Base-by-base conservation (phyloP, 2,329 filamentous ascomycete genomes). In the Phoma sp. region DNA sequence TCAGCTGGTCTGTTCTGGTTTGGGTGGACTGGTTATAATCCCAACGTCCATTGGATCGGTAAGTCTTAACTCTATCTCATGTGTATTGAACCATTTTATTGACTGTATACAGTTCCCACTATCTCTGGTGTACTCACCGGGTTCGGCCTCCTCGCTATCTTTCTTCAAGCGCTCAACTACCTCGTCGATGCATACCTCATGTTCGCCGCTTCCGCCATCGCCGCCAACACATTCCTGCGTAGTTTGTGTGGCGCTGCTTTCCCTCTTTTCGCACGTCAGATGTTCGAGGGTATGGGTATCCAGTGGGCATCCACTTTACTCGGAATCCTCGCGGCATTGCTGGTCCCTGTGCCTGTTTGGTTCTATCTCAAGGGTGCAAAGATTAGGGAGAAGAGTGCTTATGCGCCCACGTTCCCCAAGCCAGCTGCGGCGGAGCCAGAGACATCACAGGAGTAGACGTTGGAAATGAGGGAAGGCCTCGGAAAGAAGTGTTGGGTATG, bases 161-260 rank as follows among this genome's bases (percentile, higher is more conserved):
- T 86, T 71, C 74, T 87, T 15, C 82, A 84, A 60, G 73, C 80
- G 28, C 76, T 86, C 61, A 86, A 86, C 64, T 86, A 86, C 60
- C 72, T 86, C n/a, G 82, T 86, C 38, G 83, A 86, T 57, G 80
- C 82, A 0, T 86, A 85, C 65, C 75, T 85, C 32, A 84, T 84
- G 74, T 80, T 78, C 59, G 81, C 82, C 18, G 81, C 81, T 17
- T 82, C 80, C 1, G 82, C 81, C 14, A 82, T 84, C 39, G 82
- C 82, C 17, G 82, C 82, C 14, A 84, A 84, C 53, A 84, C 81
- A 0, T 81, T 84, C 69, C 72, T 83, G 15, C 78, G 81, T 36
- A 81, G 77, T 21, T 63, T 83, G 15, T 78, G 76, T 40, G 82
- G 81, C 32, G 80, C 80, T 18, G 76, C 71, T 1, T 83, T 84